Base-by-base conservation (phyloP, 164 flowering plant species). In the Protea cynaroides region DNA sequence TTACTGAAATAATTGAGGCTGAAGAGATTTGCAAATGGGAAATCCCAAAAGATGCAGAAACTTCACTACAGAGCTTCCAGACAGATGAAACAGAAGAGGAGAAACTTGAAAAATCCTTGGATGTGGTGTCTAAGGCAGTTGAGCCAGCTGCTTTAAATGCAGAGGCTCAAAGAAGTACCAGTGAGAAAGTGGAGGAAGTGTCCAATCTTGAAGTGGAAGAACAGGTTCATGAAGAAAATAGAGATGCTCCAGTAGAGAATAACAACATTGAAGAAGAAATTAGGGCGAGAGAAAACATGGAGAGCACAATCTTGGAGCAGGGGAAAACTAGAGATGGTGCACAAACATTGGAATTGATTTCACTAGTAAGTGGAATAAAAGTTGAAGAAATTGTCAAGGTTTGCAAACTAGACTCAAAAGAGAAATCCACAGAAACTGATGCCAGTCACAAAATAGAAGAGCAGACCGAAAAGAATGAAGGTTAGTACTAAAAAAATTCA, bases 21-120 rank as follows among this genome's bases (percentile, higher is more conserved):
- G 53, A 29, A 36, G 47, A 53, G 38, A 62, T 25, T 7, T 9
- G 1, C 24, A 55, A 34, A 43, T 18, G 47, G 57, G 46, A 40
- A 40, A 46, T 12, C 23, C 1, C 65, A 59, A 52, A 51, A 44
- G 25, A 25, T 25, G 19, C 15, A 7, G 68, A 67, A 67, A 38
- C 21, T 9, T 11, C 56, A 46, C 19, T 59, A 12, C 49, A 54
- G 17, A 54, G 62, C 24, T 59, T 66, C 59, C 40, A 51, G 29
- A 25, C 62, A 58, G 55, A 58, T 25, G 57, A 61, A 59, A 23
- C 65, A 59, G 17, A 29, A n/a, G 17, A 19, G 11, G 61, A 64
- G 49, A 59, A 64, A 34, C 61, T 25, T 55, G 67, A 59, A 43
- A 50, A 25, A 11, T 13, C 21, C 5, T 38, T 15, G 5, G 24